These are phyloP conservation scores for Anethum foeniculum DNA, from an alignment of 140 eudicot species.

Conservation along the genomic window DNA sequence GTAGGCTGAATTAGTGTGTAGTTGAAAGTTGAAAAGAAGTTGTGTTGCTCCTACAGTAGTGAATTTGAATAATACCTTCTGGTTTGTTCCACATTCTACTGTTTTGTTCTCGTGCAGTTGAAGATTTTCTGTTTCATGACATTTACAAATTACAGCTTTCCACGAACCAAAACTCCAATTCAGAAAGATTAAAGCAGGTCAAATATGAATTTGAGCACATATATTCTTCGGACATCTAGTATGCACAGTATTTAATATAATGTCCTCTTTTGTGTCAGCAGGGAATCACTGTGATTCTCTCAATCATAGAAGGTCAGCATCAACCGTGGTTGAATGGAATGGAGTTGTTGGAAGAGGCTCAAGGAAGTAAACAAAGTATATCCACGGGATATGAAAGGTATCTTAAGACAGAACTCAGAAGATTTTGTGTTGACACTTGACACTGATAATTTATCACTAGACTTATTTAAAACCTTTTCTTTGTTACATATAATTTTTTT, in stretches of 20 bases:
- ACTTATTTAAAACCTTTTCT: too few relatives aligned
- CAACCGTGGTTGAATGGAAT: conserved; percentile 66
- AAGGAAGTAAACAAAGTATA: conserved; percentile 40
- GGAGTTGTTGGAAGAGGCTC: conserved; percentile 59
- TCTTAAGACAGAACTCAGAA: background rate
- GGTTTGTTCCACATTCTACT: background rate
- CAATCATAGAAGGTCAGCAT: conserved; percentile 45
- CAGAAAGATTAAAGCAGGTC: conserved; percentile 57
- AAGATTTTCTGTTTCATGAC: conserved; percentile 71
- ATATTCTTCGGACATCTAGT: background rate
- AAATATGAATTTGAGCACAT: background rate
- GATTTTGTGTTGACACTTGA: background rate
- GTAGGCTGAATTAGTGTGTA: background rate
- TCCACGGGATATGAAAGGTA: conserved; percentile 63
- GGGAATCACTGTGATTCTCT: conserved; percentile 59
- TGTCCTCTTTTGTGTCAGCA: conserved; percentile 16
- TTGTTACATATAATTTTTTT: background rate
- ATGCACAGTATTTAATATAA: background rate
- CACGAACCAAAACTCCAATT: conserved; percentile 37
- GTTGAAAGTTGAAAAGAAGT: background rate
- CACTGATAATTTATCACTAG: background rate
- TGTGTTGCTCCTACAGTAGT: background rate
- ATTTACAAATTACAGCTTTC: conserved; percentile 38
- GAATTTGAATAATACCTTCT: background rate
- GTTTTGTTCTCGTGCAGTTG: conserved; percentile 37